Evolutionary conservation across 192 early-diverging fungal genomes (phyloP).

Genomic region (Blastocladiella britannica): DNA sequence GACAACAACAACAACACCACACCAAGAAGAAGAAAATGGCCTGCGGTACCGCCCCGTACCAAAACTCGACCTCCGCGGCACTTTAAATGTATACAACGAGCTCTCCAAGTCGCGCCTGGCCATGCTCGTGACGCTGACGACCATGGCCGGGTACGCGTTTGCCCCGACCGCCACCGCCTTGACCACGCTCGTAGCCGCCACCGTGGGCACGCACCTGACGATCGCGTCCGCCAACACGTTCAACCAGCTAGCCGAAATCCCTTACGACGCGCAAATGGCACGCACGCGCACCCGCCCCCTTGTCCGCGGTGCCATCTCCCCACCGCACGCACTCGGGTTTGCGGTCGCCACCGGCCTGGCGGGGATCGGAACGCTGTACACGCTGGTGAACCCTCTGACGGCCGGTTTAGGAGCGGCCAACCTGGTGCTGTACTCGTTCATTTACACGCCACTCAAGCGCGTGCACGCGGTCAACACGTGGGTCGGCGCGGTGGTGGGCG

Average conservation of each 20-base stretch:
- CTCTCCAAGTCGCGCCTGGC: conserved; percentile 74
- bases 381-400: conserved; percentile 70
- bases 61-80: not conserved
- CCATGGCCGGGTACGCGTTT: conserved; percentile 87
- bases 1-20: too few species aligned
- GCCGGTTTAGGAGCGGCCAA: conserved; percentile 64
- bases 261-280: conserved; percentile 94
- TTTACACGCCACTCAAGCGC: conserved; percentile 92
- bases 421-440: conserved; percentile 66
- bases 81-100: conserved; percentile 37
- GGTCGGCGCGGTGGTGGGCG: conserved; percentile 83
- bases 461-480: conserved; percentile 83
- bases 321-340: conserved; percentile 54
- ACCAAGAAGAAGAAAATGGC: too few species aligned
- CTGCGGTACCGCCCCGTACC: too few species aligned
- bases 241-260: conserved; percentile 89
- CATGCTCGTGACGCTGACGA: conserved; percentile 71
- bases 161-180: conserved; percentile 46
- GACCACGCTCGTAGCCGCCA: conserved; percentile 52
- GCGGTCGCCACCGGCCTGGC: conserved; percentile 41
- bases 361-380: conserved; percentile 39
- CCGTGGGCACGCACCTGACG: conserved; percentile 68
- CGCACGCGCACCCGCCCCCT: conserved; percentile 73
- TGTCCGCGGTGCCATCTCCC: conserved; percentile 53
- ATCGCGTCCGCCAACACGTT: conserved; percentile 75